Conservation (phyloP, 352 stramenopile species). For the Globisporangium alternatum region DNA sequence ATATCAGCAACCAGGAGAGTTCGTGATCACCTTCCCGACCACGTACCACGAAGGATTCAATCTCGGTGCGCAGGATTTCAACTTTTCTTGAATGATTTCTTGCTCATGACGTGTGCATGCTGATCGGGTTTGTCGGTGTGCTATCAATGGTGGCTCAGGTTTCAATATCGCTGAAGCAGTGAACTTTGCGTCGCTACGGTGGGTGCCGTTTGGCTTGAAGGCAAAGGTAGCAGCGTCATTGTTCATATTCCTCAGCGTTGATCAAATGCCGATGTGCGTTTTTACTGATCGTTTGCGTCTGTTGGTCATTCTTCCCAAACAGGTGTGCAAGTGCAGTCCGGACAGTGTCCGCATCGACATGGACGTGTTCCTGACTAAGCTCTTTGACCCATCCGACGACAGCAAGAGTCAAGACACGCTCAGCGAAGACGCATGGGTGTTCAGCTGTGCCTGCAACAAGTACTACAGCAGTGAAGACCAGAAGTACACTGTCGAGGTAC, state of each 20-base stretch:
- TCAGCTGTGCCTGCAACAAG: conserved; percentile 66
- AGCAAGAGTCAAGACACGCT: conserved; percentile 28
- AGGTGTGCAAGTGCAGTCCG: conserved; percentile 82
- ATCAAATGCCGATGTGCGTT: background rate
- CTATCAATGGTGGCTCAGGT: conserved; percentile 24
- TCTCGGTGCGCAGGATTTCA: conserved; percentile 40
- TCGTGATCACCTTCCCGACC: conserved; percentile 91
- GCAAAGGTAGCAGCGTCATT: conserved; percentile 51
- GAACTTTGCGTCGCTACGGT: conserved; percentile 88
- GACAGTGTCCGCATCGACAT: conserved; percentile 87
- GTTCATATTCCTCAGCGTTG: background rate
- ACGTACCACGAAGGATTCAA: conserved; percentile 91
- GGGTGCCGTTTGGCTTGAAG: conserved; percentile 74
- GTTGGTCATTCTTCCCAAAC: background rate
- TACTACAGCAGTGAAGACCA: conserved; percentile 61
- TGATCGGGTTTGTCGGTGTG: background rate
- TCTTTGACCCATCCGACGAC: conserved; percentile 42
- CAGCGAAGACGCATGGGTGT: conserved; percentile 61
- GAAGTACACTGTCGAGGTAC: conserved; percentile 50
- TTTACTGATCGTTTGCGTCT: too few relatives aligned
- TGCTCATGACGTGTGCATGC: background rate
- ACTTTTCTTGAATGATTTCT: background rate
- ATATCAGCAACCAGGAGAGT: conserved; percentile 86
- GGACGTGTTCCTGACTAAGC: conserved; percentile 70
- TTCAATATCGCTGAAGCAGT: conserved; percentile 92